Evolutionary conservation across 2,329 filamentous ascomycete genomes (phyloP).

Genomic region (Neurospora sp.): DNA sequence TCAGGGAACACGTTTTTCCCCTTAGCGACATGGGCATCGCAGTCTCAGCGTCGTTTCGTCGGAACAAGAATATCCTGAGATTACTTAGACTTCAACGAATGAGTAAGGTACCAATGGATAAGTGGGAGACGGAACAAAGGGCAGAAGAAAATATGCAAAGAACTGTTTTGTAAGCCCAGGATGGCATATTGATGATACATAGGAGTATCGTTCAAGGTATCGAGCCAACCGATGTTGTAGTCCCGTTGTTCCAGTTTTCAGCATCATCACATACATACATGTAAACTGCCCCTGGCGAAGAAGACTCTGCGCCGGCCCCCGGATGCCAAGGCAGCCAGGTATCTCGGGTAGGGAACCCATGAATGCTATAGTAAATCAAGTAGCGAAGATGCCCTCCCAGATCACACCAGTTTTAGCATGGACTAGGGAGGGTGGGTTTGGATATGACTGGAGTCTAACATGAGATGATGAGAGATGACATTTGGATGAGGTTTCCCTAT

Average conservation of each 20-base stretch:
- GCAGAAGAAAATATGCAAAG: not conserved
- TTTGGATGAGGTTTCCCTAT: not conserved
- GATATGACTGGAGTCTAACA: not conserved
- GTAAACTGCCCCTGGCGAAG: not conserved
- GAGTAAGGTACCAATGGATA: not conserved
- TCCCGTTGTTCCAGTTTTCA: not conserved
- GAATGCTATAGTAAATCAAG: not conserved
- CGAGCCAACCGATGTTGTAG: not conserved
- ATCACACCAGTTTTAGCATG: not conserved
- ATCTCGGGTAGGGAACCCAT: not conserved
- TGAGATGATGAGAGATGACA: not conserved
- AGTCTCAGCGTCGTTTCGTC: not conserved
- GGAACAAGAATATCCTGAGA: not conserved
- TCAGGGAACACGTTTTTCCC: too few relatives aligned
- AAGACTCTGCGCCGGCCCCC: not conserved
- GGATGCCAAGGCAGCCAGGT: not conserved
- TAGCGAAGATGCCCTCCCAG: not conserved
- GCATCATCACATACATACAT: not conserved
- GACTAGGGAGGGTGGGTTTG: not conserved
- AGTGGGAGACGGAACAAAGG: not conserved
- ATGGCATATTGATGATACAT: not conserved
- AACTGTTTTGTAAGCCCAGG: not conserved
- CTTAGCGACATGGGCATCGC: not conserved
- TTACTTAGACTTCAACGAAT: not conserved
- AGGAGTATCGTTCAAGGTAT: not conserved